Conservation (phyloP, 2,329 filamentous ascomycete species). For the Venturia asperata region DNA sequence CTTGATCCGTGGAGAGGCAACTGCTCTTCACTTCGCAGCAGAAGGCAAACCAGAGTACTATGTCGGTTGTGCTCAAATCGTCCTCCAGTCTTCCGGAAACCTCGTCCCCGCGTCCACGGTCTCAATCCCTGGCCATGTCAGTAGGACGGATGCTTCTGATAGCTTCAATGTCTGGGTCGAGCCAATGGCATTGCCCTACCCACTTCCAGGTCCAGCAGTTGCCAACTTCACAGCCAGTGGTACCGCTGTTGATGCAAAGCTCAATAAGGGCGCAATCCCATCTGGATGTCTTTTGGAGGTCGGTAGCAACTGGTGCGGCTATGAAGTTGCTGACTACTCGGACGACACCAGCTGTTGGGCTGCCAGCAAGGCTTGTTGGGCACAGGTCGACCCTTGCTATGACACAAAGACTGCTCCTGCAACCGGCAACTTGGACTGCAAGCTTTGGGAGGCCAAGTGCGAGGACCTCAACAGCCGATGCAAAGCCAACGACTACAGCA, state of each 20-base stretch:
- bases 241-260: conserved; percentile 19
- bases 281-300: conserved; percentile 55
- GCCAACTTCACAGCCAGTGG: conserved; percentile 39
- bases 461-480: conserved; percentile 37
- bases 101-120: conserved; percentile 48
- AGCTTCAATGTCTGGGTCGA: conserved; percentile 58
- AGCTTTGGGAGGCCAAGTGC: conserved; percentile 58
- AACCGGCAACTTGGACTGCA: conserved; percentile 54
- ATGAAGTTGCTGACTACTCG: conserved; percentile 52
- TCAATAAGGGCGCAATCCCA: neutral
- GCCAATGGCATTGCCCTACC: conserved; percentile 48
- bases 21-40: conserved; percentile 59
- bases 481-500: conserved; percentile 35
- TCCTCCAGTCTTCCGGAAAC: conserved; percentile 46
- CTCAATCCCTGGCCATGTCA: conserved; percentile 60
- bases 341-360: conserved; percentile 54
- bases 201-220: conserved; percentile 50
- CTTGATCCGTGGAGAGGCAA: conserved; percentile 62
- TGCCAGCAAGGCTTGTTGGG: conserved; percentile 41
- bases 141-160: conserved; percentile 47
- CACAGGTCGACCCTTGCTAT: conserved; percentile 55
- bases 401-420: conserved; percentile 43
- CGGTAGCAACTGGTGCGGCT: conserved; percentile 65
- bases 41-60: conserved; percentile 64
- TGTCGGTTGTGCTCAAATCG: conserved; percentile 64